These are phyloP conservation scores for Sporothrix globosa DNA, from an alignment of 2,329 filamentous ascomycete species.

Conservation along the genomic window DNA sequence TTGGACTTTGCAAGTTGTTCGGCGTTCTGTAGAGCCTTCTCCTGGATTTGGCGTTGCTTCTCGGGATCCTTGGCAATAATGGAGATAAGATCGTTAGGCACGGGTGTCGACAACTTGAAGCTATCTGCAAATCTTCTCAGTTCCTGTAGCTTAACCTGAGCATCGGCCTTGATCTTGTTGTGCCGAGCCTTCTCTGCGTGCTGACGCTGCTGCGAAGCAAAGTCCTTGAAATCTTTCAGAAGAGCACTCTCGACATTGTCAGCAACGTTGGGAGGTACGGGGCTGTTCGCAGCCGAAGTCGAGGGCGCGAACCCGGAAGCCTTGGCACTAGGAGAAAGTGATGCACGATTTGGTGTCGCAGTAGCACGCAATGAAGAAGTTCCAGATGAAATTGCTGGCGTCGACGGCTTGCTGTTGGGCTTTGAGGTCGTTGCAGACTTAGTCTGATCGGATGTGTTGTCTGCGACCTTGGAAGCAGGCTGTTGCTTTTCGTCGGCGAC, in stretches of 20 bases:
- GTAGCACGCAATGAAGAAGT: constrained; percentile 40
- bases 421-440: constrained; percentile 24
- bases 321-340: constrained; percentile 49
- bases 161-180: constrained; percentile 70
- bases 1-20: constrained; percentile 61
- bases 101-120: constrained; percentile 92
- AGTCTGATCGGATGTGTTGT: background rate
- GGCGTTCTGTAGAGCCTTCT: constrained; percentile 78
- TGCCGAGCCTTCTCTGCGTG: constrained; percentile 60
- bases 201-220: constrained; percentile 60
- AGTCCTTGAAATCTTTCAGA: constrained; percentile 65
- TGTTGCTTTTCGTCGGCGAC: constrained; percentile 36
- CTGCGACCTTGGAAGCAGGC: constrained; percentile 9
- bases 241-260: constrained; percentile 66
- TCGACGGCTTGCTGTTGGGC: background rate
- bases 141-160: constrained; percentile 90
- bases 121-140: constrained; percentile 91
- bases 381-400: constrained; percentile 17
- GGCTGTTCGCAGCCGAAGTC: constrained; percentile 37
- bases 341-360: constrained; percentile 47
- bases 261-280: constrained; percentile 56
- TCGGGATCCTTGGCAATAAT: constrained; percentile 96
- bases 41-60: constrained; percentile 91
- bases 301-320: constrained; percentile 30
- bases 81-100: constrained; percentile 86